These are phyloP conservation scores for Quillaja saponaria DNA, from an alignment of 306 rosid species.

Conservation along the genomic window DNA sequence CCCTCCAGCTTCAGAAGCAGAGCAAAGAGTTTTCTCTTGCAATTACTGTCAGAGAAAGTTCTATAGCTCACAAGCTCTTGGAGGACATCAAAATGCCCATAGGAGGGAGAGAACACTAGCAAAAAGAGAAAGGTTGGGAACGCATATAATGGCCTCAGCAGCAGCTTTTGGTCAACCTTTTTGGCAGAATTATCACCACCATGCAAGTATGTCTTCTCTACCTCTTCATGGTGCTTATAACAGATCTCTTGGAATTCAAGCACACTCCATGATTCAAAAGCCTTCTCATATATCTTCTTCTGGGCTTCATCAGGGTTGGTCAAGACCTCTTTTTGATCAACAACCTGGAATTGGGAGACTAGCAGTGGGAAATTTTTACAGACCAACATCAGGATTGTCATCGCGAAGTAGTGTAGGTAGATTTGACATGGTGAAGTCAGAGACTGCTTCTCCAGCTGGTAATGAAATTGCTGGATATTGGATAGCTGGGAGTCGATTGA, in stretches of 20 bases:
- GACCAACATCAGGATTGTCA: constrained; percentile 12
- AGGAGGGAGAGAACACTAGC: constrained; percentile 77
- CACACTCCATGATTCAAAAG: constrained; percentile 52
- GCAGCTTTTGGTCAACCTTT: constrained; percentile 50
- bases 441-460: constrained; percentile 27
- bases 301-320: constrained; percentile 41
- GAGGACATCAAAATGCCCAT: constrained; percentile 95
- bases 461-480: constrained; percentile 40
- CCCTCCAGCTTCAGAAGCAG: constrained; percentile 24
- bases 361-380: constrained; percentile 28
- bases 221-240: constrained; percentile 46
- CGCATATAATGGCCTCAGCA: constrained; percentile 46
- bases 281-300: constrained; percentile 36
- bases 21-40: constrained; percentile 61
- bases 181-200: constrained; percentile 25
- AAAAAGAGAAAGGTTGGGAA: constrained; percentile 52
- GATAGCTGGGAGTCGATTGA: constrained; percentile 39
- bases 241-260: constrained; percentile 54
- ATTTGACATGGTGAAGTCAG: constrained; percentile 36
- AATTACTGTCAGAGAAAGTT: constrained; percentile 78
- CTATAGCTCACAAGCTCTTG: constrained; percentile 77
- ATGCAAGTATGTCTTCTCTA: constrained; percentile 49
- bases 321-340: constrained; percentile 44
- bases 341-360: constrained; percentile 55
- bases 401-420: constrained; percentile 40